phyloP scores from a whole-genome alignment of 352 stramenopile species.

The Phytophthora hibernalis region DNA sequence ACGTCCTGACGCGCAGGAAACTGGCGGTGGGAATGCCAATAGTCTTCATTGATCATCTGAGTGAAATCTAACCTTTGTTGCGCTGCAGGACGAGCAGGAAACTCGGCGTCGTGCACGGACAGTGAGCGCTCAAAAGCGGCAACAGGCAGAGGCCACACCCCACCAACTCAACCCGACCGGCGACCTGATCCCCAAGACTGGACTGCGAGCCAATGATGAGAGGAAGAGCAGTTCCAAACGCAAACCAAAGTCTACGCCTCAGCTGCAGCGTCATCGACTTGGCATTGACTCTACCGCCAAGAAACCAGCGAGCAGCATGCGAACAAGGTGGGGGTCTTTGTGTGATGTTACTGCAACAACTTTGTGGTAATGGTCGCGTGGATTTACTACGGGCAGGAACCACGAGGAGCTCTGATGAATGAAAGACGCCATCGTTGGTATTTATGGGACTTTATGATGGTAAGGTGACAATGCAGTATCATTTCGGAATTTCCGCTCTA shows the following conservation, averaged over 20 bases:
- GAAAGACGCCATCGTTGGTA: not conserved
- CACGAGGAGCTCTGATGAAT: conserved; percentile 1
- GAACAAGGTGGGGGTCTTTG: conserved; percentile 20
- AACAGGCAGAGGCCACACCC: conserved; percentile 8
- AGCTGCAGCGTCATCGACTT: conserved; percentile 39
- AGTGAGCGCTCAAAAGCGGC: conserved; percentile 25
- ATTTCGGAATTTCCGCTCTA: conserved; percentile 11
- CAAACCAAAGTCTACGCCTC: not conserved
- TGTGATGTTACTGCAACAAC: not conserved
- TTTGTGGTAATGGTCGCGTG: conserved; percentile 13
- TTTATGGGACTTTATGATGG: conserved; percentile 10
- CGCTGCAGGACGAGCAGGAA: conserved; percentile 37
- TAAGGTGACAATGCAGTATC: conserved; percentile 11
- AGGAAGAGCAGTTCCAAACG: conserved; percentile 1
- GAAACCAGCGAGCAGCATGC: conserved; percentile 20
- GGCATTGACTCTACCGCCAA: conserved; percentile 51
- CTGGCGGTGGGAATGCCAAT: conserved; percentile 21
- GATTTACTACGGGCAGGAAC: conserved; percentile 9
- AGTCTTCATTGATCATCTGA: not conserved
- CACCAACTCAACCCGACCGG: conserved; percentile 1
- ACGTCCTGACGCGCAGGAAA: conserved; percentile 34
- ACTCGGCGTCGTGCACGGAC: conserved; percentile 13
- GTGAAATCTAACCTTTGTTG: not conserved
- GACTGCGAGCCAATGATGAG: not conserved
- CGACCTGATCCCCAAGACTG: not conserved